Evolutionary conservation across 257 asterid species (phyloP).

Genomic region (Catharanthus roseus): DNA sequence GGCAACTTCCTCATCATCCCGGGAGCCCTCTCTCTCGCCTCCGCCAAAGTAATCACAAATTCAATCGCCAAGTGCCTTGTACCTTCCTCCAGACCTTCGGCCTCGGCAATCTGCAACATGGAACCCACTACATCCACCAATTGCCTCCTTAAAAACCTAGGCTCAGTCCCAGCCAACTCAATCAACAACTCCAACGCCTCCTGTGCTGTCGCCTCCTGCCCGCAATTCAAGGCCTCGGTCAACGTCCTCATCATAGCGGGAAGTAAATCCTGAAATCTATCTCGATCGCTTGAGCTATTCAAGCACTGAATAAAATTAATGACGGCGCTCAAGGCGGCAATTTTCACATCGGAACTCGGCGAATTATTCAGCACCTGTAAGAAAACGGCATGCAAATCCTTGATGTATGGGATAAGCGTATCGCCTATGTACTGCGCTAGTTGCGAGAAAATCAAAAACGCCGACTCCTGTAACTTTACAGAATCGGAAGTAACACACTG

Average conservation of each 20-base stretch:
- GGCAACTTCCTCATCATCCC: constrained; percentile 99
- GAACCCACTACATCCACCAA: constrained; percentile 88
- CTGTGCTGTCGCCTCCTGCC: constrained; percentile 94
- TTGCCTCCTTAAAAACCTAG: constrained; percentile 86
- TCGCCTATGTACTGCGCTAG: constrained; percentile 80
- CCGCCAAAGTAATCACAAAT: constrained; percentile 88
- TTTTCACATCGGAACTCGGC: constrained; percentile 57
- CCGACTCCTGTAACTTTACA: constrained; percentile 68
- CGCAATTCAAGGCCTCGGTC: constrained; percentile 79
- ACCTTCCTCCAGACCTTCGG: constrained; percentile 85
- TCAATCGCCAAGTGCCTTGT: constrained; percentile 91
- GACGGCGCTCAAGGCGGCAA: constrained; percentile 92
- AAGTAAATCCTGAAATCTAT: constrained; percentile 90
- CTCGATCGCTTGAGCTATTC: constrained; percentile 63
- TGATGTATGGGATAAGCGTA: constrained; percentile 52
- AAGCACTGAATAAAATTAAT: constrained; percentile 87
- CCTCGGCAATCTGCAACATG: constrained; percentile 94
- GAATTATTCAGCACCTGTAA: constrained; percentile 56
- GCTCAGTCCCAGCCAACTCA: constrained; percentile 92
- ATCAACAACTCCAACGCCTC: constrained; percentile 89
- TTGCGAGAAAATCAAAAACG: constrained; percentile 73
- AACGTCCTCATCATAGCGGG: constrained; percentile 95
- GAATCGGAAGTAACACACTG: constrained; percentile 75
- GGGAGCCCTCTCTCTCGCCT: constrained; percentile 96
- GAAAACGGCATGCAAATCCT: constrained; percentile 80